Evolutionary conservation across 2,329 filamentous ascomycete species (phyloP).

Genomic region (Phyllosticta citriasiana): DNA sequence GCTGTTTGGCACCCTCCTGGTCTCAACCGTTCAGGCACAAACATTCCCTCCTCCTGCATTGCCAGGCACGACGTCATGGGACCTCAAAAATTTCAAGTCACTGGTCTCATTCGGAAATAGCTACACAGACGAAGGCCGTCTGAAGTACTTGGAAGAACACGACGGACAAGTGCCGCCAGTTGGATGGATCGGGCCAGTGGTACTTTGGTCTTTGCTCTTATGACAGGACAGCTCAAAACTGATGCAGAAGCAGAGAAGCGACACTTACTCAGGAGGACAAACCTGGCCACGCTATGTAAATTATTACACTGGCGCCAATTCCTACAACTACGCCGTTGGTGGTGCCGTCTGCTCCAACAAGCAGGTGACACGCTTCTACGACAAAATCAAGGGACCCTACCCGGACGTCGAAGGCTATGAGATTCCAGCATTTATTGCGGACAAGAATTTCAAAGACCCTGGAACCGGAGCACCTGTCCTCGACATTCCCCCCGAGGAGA

Average conservation of each 20-base stretch:
- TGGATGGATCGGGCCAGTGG: conserved; percentile 43
- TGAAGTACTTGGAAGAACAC: conserved; percentile 51
- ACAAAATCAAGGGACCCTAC: conserved; percentile 43
- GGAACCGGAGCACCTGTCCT: conserved; percentile 30
- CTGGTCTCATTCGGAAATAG: conserved; percentile 65
- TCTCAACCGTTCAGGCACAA: not conserved
- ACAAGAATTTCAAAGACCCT: conserved; percentile 20
- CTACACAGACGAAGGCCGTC: conserved; percentile 63
- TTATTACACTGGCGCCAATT: conserved; percentile 44
- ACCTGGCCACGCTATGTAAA: conserved; percentile 60
- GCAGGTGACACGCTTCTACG: conserved; percentile 48
- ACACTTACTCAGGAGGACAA: conserved; percentile 54
- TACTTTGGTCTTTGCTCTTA: conserved; percentile 17
- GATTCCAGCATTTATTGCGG: conserved; percentile 38
- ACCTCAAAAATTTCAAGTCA: conserved; percentile 45
- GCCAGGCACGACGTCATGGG: conserved; percentile 20
- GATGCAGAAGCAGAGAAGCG: conserved; percentile 27
- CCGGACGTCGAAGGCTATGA: conserved; percentile 45
- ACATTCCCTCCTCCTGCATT: not conserved
- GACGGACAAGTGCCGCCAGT: conserved; percentile 51
- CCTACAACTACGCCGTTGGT: conserved; percentile 60
- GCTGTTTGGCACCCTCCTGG: conserved; percentile 1
- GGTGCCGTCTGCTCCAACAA: conserved; percentile 65
- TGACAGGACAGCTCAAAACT: not conserved
- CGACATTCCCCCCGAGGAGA: conserved; percentile 43